Base-by-base conservation (phyloP, 192 early-diverging fungal genomes). In the Geranomyces variabilis region DNA sequence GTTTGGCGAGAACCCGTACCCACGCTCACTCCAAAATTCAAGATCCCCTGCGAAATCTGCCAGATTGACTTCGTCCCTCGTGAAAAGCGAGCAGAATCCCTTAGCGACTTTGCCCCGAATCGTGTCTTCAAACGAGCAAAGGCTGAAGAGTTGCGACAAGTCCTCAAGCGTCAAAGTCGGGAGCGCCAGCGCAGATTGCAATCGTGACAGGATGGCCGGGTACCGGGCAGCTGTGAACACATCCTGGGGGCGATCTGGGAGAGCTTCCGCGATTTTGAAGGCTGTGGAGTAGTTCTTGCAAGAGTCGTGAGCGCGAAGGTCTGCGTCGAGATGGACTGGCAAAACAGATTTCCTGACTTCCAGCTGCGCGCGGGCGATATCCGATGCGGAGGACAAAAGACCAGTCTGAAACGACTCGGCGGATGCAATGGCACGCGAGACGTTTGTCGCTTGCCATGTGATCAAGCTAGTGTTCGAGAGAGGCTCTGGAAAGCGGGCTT, bases 111-210 rank as follows among this genome's bases (percentile, higher is more conserved):
- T 68, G 31, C 77, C 77, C 53, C 74, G 74, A 6, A 78, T 12
- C 3, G 74, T 77, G 49, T 77, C 66, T 26, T 77, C 77, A 53
- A 78, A 78, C 17, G 66, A 22, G 68, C 77, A 78, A 10, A 78
- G 60, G 21, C 58, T 70, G 21, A 78, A 78, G 67, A 78, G n/a
- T 22, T 53, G 19, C 49, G 53, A 0, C 9, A 78, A 63, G 58
- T 78, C 68, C 7, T 33, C 15, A 15, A 59, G 36, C 13, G 58
- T 64, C 36, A 75, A 30, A 29, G 21, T 13, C 15, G 30, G 31
- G 1, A 67, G 33, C 14, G 55, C 59, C 31, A 70, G 45, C 30
- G 45, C 44, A n/a, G 67, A 2, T 19, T 67, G 66, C 47, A 77
- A 34, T 6, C 60, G 53, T 9, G 0, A 26, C 12, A 41, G 26